These are phyloP conservation scores for Aspergillus aculeatus DNA, from an alignment of 2,329 filamentous ascomycete genomes.

Conservation along the genomic window DNA sequence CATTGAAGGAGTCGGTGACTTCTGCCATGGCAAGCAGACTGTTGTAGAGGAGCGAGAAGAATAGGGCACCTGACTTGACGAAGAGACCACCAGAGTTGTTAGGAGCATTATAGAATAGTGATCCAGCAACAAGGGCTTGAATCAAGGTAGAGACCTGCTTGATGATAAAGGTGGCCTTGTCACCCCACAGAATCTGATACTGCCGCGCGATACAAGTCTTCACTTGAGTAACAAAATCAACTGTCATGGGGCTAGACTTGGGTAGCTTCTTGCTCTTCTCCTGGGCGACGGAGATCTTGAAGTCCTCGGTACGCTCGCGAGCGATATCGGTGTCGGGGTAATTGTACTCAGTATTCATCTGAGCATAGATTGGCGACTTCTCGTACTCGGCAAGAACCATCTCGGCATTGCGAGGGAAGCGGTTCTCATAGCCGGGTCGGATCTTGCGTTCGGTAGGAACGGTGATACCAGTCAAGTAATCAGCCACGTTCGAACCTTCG, in stretches of 20 bases:
- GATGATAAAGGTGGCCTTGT: constrained; percentile 63
- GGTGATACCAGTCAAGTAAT: constrained; percentile 65
- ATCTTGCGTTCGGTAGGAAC: constrained; percentile 53
- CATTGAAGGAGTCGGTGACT: constrained; percentile 62
- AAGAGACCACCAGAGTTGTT: constrained; percentile 61
- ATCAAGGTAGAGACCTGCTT: constrained; percentile 59
- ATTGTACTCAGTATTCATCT: constrained; percentile 57
- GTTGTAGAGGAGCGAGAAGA: constrained; percentile 64
- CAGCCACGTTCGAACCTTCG: constrained; percentile 62
- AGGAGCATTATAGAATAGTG: constrained; percentile 66
- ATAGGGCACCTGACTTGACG: constrained; percentile 62
- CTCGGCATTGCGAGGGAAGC: constrained; percentile 46
- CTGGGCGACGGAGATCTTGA: constrained; percentile 51
- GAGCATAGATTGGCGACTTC: constrained; percentile 49
- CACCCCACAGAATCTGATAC: constrained; percentile 65
- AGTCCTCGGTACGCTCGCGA: constrained; percentile 52
- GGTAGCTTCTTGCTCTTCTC: constrained; percentile 58
- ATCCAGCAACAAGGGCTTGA: constrained; percentile 64
- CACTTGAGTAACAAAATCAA: constrained; percentile 56
- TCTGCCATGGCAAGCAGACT: constrained; percentile 64
- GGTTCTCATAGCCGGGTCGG: constrained; percentile 42
- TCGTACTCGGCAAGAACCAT: constrained; percentile 52
- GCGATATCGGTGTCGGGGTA: constrained; percentile 55
- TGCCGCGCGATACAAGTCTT: constrained; percentile 58
- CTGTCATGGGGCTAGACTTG: constrained; percentile 56